Evolutionary conservation across 352 stramenopile genomes (phyloP), one percentile per base, ranked within the genome.

Genomic region (Phytophthora agathidicida): DNA sequence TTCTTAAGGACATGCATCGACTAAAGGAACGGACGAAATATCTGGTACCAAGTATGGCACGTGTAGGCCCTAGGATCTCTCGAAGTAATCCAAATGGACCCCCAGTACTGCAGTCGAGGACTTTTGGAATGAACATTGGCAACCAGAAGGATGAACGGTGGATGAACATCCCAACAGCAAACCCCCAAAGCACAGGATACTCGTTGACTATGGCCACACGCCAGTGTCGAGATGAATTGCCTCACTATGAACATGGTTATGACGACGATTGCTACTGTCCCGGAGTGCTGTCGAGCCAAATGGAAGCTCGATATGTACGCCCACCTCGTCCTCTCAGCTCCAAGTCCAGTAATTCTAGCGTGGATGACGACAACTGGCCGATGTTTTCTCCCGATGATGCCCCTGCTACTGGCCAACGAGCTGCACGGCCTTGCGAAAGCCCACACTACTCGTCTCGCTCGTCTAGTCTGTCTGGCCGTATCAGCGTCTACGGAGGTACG

Each of bases 11-110:
- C 36, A 75, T 88, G 49, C 80, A 90, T 56, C 50, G 79, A 39
- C 54, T 88, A 8, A 90, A 90, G 45, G 80, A 90, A 45, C 68
- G 80, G 7, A 87, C 80, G 27, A 86, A 87, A 58, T 86, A 87
- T n/a, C 30, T 90, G 16, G 73, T 80, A 26, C 80, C 75, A 5
- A 79, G 74, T 49, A 73, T 71, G 46, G 60, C 71, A 17, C 59
- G 60, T 37, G 59, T 63, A 46, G 44, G 65, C n/a, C 41, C 56
- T 33, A 59, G 32, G 7, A 44, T 38, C 22, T 50, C 57, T 23
- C 61, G 46, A 57, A 60, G 50, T 41, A 56, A 54, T 49, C 20
- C 33, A 30, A 54, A 60, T 47, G 61, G 37, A 55, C 33, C 45
- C 14, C 23, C 19, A 16, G 38, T 45, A 38, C 37, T 31, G 14